Base-by-base conservation (phyloP, 371 early-diverging fungal genomes). In the Mucor lusitanicus region DNA sequence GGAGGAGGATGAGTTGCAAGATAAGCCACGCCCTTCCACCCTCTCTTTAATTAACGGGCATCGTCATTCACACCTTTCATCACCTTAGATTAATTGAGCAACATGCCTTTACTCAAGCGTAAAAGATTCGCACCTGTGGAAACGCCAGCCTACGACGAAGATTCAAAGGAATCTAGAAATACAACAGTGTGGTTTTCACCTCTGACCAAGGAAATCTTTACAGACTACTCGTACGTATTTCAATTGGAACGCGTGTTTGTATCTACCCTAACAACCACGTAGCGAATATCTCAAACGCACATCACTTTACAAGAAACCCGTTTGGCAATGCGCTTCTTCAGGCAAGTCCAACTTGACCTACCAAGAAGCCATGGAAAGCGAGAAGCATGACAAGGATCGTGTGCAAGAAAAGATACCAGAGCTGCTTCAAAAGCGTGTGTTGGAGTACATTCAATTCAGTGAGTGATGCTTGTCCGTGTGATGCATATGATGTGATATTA, bases 191-290 rank as follows among this genome's bases (percentile, higher is more conserved):
- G 87, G 86, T 84, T 90, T 72, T 89, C 92, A 72, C 78, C 88
- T 15, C 86, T 87, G 69, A 93, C 95, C 3, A 88, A 91, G 46
- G 97, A 96, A 79, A 87, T 92, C 71, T 94, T 95, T 62, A 76
- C 80, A 28, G 86, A 86, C 65, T 96, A 96, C 75, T 89, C 93
- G 94, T 94, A 88, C 76, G 68, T 54, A 59, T 59, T 50, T 23
- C 53, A 53, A 53, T 53, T 53, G 27, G 12, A 25, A 56, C 56
- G 33, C 56, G 56, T 56, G 25, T 56, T n/a, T 19, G 56, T 19
- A 53, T 27, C 11, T 27, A 12, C 37, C 50, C 9, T 64, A 54
- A 44, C 60, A 23, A 56, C 65, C 40, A n/a, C 39, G 27, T 80
- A 94, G 94, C 27, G 86, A 90, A 48, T 96, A 94, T 72, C 69